Base-by-base conservation (phyloP, 805 yeast species). In the Zygotorulaspora florentina region DNA sequence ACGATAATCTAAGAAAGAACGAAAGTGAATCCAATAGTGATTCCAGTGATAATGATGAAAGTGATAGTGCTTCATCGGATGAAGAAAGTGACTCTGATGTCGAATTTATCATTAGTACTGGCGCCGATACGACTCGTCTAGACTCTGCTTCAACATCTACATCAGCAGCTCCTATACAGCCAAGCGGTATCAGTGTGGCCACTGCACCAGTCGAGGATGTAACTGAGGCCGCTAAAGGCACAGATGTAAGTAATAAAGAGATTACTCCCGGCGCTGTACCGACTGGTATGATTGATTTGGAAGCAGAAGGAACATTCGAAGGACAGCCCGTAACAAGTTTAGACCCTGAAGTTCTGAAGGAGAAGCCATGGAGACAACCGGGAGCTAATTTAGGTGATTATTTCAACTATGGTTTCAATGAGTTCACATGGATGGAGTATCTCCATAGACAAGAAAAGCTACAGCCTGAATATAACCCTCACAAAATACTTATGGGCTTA, bases 361-460 rank as follows among this genome's bases (percentile, higher is more conserved):
- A 89, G 54, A 95, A 95, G 69, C 99, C 99, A 8, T 93, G 99
- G 99, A 78, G 99, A 62, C 81, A 86, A 53, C 97, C 98, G 1
- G 99, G 98, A 31, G 96, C 96, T 3, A 97, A 93, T 67, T 69
- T 87, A 34, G 78, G 95, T 7, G 98, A 93, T 65, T 95, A 89
- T 66, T 93, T 93, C 74, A 93, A 93, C 68, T 93, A 81, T 60
- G 99, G 99, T 1, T 93, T 93, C 62, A 96, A 93, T 63, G 99
- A 93, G 69, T 77, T 86, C 54, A 85, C 97, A 12, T 93, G 99
- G 99, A 81, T 85, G 44, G 88, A 90, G 18, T 93, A 93, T 67
- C 82, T 96, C 55, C 74, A 82, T 35, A 88, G 87, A 64, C 96
- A 90, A 61, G 96, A 90, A 64, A 82, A 80, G 54, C 59, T 84